Evolutionary conservation across 495 filamentous ascomycete species (phyloP), one percentile per base, ranked within the genome.

Genomic region (Lophium mytilinum): DNA sequence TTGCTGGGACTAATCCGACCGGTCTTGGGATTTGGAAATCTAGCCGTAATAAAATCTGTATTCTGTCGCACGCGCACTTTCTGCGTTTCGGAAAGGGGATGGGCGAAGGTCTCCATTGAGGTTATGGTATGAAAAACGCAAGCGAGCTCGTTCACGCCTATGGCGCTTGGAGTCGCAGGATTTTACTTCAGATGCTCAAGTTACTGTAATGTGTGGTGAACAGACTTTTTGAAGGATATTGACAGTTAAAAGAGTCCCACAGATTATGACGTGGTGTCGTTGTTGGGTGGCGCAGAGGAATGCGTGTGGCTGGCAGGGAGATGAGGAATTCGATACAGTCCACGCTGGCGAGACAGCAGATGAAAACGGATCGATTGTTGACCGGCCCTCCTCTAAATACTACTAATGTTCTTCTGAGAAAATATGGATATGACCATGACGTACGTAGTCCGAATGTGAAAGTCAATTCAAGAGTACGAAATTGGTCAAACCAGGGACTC

Each of bases 241-340:
- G 33, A 24, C 12, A 14, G 3, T 34, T 43, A 43, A 34, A 5
- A 5, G 15, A 19, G 41, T 21, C 12, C 9, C 19, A 37, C 12
- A 6, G 34, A 17, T 17, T 9, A 21, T 21, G 21, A 30, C 14
- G 14, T 33, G 42, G 37, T 34, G 10, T 43, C 9, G 37, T 39
- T 24, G 19, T 37, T 15, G 37, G 11, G 36, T 18, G 40, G 41
- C 11, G 47, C 34, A 18, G 19, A 43, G 59, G 59, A 62, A 62
- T 62, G 59, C 21, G 15, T 43, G 50, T 50, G 54, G 54, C 49
- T 62, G 59, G 55, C 58, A 40, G 7, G 52, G 58, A 47, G 49
- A 61, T 37, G 47, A 48, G 45, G 45, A 48, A 48, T 48, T 48
- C 9, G 19, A 48, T 24, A 48, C 4, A 24, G 24, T 30, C 24